A percentile compares a stretch with the other conserved stretches of the same genome.
Evolutionary conservation across 2,329 filamentous ascomycete genomes (phyloP).

Genomic region (Dothiorella sarmentorum): DNA sequence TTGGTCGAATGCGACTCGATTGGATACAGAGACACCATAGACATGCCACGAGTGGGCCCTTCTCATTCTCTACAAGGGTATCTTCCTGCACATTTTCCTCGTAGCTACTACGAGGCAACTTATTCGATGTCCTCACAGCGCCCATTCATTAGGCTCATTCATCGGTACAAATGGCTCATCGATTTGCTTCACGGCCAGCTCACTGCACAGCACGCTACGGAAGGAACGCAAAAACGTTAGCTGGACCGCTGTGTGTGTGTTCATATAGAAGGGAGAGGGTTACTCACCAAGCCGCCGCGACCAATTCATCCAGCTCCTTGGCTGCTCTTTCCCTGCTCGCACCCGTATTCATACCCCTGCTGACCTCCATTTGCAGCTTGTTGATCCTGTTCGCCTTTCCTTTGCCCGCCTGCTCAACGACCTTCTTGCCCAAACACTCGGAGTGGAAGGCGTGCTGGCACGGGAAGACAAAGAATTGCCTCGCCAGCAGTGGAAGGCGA

Average conservation of each 20-base stretch:
- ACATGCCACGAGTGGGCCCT: no score
- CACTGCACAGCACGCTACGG: conserved; percentile 81
- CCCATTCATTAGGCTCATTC: conserved; percentile 77
- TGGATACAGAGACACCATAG: no score
- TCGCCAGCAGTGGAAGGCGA: conserved; percentile 75
- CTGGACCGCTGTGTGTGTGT: no score
- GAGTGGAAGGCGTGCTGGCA: conserved; percentile 98
- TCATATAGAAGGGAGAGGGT: background rate
- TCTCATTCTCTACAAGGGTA: conserved; percentile 11
- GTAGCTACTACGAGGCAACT: no score
- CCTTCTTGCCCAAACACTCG: conserved; percentile 83
- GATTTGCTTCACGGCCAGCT: conserved; percentile 89
- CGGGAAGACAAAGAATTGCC: conserved; percentile 97
- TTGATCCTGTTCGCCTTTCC: conserved; percentile 75
- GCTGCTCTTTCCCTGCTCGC: conserved; percentile 67
- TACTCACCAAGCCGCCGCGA: conserved; percentile 81
- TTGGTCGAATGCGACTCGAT: no score
- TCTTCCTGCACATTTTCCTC: background rate
- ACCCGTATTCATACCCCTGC: conserved; percentile 67
- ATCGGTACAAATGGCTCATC: conserved; percentile 84
- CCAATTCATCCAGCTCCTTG: conserved; percentile 83
- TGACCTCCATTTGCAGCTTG: conserved; percentile 81
- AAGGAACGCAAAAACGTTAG: conserved; percentile 22
- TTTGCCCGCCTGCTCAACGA: conserved; percentile 75
- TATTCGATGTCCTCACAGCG: conserved; percentile 48